Evolutionary conservation across 2,329 filamentous ascomycete genomes (phyloP), one percentile per base, ranked within the genome.

Genomic region (Colletotrichum destructivum): DNA sequence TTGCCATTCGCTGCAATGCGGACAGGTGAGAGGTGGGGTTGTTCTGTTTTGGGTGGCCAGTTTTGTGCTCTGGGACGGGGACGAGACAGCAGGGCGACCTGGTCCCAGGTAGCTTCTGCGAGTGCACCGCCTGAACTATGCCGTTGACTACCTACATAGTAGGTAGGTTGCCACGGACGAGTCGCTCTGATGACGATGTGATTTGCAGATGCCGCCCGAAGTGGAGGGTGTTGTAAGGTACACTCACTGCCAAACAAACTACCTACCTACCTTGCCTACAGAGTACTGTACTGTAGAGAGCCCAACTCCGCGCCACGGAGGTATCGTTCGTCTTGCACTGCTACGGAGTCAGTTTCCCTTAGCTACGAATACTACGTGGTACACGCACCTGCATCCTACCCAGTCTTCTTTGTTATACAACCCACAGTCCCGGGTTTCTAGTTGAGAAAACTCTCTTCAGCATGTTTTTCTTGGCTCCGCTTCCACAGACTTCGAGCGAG

Each of bases 11-110:
- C 35, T 21, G 13, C 46, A 46, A 47, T 47, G 56, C 55, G 52
- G 31, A 59, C 51, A 42, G 52, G 40, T n/a, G n/a, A 26, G n/a
- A 16, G 31, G 66, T 69, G 59, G 66, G 42, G 44, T 23, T 31
- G 31, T 8, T 31, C 9, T 31, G 31, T 31, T 31, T 15, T 16
- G n/a, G 46, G 46, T n/a, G 7, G 5, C n/a, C 16, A 46, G 42
- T 46, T 7, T 46, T 13, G 42, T 8, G 7, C 42, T 46, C 15
- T 46, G 26, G 26, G 26, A 26, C 26, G 26, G 26, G 26, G 26
- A 26, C 26, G 42, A 4, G 7, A 46, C 42, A 44, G 42, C 42
- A 18, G 26, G 15, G 42, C 42, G 42, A 46, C 42, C 42, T 16
- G 15, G 15, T 16, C 42, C 18, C 42, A 46, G 1, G 13, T 44